These are phyloP conservation scores for Populus hybrid DNA, from an alignment of 441 rosid species.

Conservation along the genomic window DNA sequence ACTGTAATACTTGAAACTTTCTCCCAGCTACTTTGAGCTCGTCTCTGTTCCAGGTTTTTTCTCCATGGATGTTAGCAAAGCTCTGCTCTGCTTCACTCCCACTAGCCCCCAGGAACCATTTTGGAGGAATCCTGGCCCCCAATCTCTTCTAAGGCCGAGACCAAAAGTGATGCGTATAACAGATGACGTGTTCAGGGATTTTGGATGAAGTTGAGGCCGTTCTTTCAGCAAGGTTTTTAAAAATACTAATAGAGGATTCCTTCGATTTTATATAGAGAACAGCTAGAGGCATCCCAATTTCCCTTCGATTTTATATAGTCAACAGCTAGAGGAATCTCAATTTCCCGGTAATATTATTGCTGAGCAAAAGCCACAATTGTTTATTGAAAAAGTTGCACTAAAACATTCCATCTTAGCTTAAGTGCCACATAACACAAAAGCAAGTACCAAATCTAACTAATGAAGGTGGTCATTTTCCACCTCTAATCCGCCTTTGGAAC, in stretches of 20 bases:
- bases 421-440: not conserved
- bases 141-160: not conserved
- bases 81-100: not conserved
- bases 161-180: not conserved
- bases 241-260: conserved; percentile 13
- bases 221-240: not conserved
- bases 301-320: not conserved
- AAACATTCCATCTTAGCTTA: not conserved
- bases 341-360: not conserved
- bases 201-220: not conserved
- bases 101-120: not conserved
- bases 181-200: not conserved
- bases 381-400: not conserved
- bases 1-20: not conserved
- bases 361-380: not conserved
- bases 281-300: not conserved
- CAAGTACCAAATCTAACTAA: not conserved
- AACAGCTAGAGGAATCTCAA: not conserved
- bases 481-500: not conserved
- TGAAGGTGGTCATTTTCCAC: not conserved
- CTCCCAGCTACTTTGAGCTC: not conserved
- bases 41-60: not conserved
- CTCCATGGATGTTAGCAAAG: not conserved
- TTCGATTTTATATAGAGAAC: not conserved
- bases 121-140: not conserved